Base-by-base conservation (phyloP, 495 filamentous ascomycete genomes). In the Aspergillus conjunctus region DNA sequence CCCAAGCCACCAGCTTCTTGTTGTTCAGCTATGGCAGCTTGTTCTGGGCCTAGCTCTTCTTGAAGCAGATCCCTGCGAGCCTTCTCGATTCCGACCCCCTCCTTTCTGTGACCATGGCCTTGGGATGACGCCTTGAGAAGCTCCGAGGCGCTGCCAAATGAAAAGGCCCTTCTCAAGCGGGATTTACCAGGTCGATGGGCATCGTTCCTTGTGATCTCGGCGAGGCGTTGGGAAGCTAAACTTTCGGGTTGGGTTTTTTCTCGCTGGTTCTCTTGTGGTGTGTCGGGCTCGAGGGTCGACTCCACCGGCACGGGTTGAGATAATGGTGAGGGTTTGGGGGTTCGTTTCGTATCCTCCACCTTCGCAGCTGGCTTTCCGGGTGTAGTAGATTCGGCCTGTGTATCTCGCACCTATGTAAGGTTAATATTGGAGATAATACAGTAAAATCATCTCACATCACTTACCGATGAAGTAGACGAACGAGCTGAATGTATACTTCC, bases 131-230 rank as follows among this genome's bases (percentile, higher is more conserved):
- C 81, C 63, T 90, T 90, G 54, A 91, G 82, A 39, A 99, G 83
- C 70, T 99, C 95, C 10, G 93, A 91, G 44, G 93, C 91, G 70
- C 95, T 97, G 18, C 94, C 93, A 74, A 99, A 99, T 0, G 95
- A 98, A 71, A 99, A 97, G 3, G 94, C 94, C 68, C 94, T 85
- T 58, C 94, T 83, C 49, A 99, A 77, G 53, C 93, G 83, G 58
- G 95, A 95, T 76, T 97, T 93, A 56, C 86, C 91, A 58, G 87
- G 87, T 62, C 83, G 88, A 65, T 83, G 85, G 1, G 79, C 73
- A 33, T 87, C 87, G 64, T 87, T 91, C 58, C 93, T 91, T 50
- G 85, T 90, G 37, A 98, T 76, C 10, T 91, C 91, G 10, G 88
- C 83, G 41, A 97, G 80, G 50, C 92, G 90, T 68, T 90, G 85